These are phyloP conservation scores for Pestalotiopsis sp. DNA, from an alignment of 2,329 filamentous ascomycete species.

Conservation along the genomic window DNA sequence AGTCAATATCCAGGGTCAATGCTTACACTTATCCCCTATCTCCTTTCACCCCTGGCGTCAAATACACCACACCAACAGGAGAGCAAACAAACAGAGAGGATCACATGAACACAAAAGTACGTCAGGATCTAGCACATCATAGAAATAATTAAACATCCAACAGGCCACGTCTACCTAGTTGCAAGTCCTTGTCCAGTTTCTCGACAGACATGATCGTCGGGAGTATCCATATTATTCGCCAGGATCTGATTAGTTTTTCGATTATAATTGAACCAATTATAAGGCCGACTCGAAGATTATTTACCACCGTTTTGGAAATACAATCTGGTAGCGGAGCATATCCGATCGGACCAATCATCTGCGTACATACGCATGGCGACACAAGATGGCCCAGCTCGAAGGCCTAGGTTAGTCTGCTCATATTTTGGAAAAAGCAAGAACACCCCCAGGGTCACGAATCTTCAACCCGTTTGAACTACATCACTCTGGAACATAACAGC, in stretches of 20 bases:
- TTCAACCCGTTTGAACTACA: neutral
- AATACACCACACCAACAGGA: too few species aligned
- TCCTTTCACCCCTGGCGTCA: too few species aligned
- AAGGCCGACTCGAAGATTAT: neutral
- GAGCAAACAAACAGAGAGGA: too few species aligned
- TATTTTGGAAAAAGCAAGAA: neutral
- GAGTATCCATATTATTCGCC: neutral
- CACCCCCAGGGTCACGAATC: neutral
- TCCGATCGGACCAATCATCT: neutral
- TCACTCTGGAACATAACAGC: neutral
- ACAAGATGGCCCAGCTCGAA: neutral
- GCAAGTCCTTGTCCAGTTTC: too few species aligned
- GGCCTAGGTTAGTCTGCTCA: neutral
- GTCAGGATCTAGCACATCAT: too few species aligned
- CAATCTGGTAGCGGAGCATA: neutral
- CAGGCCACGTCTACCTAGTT: too few species aligned
- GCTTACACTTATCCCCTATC: too few species aligned
- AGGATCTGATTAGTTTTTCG: neutral
- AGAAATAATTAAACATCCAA: too few species aligned
- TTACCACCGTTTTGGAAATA: neutral
- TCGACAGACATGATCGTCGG: too few species aligned
- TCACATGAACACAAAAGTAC: too few species aligned
- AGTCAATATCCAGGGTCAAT: too few species aligned
- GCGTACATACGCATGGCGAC: neutral
- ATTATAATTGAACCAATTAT: neutral